Evolutionary conservation across 192 early-diverging fungal species (phyloP), one percentile per base, ranked within the genome.

Genomic region (Gryganskiella cystojenkinii): DNA sequence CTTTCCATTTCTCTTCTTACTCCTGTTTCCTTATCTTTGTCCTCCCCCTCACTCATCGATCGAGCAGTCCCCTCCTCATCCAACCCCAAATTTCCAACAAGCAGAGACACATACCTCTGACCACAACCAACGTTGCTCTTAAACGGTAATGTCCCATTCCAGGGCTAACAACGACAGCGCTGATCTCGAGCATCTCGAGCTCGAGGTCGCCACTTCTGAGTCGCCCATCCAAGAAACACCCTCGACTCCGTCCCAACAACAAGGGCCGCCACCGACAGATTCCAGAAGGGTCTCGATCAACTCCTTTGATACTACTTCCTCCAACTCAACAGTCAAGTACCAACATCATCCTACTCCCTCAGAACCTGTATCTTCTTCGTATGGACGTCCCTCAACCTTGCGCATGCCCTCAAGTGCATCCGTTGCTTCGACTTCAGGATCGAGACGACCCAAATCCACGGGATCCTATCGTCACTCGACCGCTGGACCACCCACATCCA

Each of bases 111-210:
- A 31, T 31, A 14, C 33, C 27, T 31, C 30, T 25, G 33, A 25
- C 27, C n/a, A n/a, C n/a, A n/a, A n/a, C n/a, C n/a, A n/a, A n/a
- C n/a, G n/a, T n/a, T n/a, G n/a, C n/a, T 9, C 10, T 37, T 27
- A 19, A 5, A 11, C 2, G 14, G 31, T 40, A 20, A 78, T 78
- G 74, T 78, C 74, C 43, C 74, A 78, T 47, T 78, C 74, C 40
- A 78, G 74, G 50, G 74, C 49, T 8, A 69, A 69, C 56, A 78
- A 78, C 56, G 31, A 78, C 1, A 78, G 74, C 37, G 74, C 66
- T 14, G 74, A 78, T 59, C 66, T 78, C 46, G 74, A 78, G 50
- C 74, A 69, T 42, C 61, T 78, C 19, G 74, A 78, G 33, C 56
- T 78, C 2, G 74, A 78, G 50, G 66, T 68, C 19, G 28, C 68